A percentile compares a stretch with the other conserved stretches of the same genome.
phyloP scores from a whole-genome alignment of 768 basidiomycete species.

The Zangia roseola region DNA sequence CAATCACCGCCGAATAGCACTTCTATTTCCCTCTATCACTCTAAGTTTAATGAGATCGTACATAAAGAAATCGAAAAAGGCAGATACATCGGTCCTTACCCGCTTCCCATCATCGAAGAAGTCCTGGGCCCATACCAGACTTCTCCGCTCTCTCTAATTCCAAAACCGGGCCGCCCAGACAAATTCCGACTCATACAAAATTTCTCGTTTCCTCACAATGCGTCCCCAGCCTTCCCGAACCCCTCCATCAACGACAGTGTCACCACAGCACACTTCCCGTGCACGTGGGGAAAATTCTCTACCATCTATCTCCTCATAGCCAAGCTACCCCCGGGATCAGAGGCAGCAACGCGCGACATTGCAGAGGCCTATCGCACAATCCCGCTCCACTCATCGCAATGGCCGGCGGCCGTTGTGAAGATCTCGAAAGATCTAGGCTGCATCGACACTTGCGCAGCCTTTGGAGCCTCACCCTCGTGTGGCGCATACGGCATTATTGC shows the following conservation, averaged over 20 bases:
- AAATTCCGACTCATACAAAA: slow-evolving; percentile 1
- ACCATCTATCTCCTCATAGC: background rate
- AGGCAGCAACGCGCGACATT: background rate
- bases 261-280: background rate
- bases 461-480: background rate
- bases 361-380: background rate
- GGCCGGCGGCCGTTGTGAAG: background rate
- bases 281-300: slow-evolving; percentile 2
- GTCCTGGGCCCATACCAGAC: background rate
- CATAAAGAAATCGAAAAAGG: too few species aligned
- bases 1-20: background rate
- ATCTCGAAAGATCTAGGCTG: background rate
- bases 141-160: background rate
- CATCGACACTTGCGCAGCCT: background rate
- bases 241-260: background rate
- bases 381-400: background rate
- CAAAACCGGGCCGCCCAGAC: background rate
- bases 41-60: too few species aligned
- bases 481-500: slow-evolving; percentile 1
- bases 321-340: background rate
- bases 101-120: too few species aligned
- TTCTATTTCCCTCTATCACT: background rate
- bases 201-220: background rate
- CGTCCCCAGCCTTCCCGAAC: fast-evolving
- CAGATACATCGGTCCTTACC: too few species aligned